Evolutionary conservation across 495 filamentous ascomycete genomes (phyloP).

Genomic region (Aspergillus olivimuriae): DNA sequence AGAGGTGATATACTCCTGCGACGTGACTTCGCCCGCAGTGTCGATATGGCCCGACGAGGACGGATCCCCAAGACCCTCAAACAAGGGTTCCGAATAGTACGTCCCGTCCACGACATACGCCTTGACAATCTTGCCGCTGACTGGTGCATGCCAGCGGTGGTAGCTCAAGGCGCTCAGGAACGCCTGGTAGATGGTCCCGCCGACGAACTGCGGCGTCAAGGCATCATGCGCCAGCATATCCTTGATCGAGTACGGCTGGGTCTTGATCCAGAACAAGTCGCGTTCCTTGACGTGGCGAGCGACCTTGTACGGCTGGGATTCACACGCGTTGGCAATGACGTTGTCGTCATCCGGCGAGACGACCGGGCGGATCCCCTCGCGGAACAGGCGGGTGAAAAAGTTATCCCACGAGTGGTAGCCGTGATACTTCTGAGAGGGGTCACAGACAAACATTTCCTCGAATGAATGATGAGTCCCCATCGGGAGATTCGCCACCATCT

Average conservation of each 20-base stretch:
- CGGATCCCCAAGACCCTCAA: constrained; percentile 35
- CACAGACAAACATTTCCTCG: constrained; percentile 17
- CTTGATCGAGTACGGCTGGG: constrained; percentile 32
- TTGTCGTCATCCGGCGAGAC: constrained; percentile 35
- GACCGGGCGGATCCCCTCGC: constrained; percentile 50
- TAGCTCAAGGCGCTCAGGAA: constrained; percentile 60
- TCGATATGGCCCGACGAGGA: constrained; percentile 37
- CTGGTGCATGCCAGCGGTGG: constrained; percentile 65
- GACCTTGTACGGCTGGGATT: constrained; percentile 42
- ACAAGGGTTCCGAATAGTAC: constrained; percentile 61
- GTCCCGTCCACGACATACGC: constrained; percentile 54
- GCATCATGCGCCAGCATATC: constrained; percentile 57
- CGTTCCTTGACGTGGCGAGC: constrained; percentile 21
- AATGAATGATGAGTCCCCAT: constrained; percentile 1
- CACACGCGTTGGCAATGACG: constrained; percentile 60
- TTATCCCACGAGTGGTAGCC: constrained; percentile 68
- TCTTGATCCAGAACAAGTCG: constrained; percentile 29
- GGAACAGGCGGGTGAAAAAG: constrained; percentile 64
- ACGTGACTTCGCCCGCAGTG: constrained; percentile 50
- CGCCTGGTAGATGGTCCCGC: constrained; percentile 61
- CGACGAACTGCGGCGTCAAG: constrained; percentile 46
- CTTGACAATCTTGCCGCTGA: constrained; percentile 50
- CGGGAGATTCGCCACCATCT: constrained; percentile 22
- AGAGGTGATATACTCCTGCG: constrained; percentile 49
- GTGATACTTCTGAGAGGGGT: constrained; percentile 22